Evolutionary conservation across 2,329 filamentous ascomycete genomes (phyloP), one percentile per base, ranked within the genome.

Genomic region (Metarhizium brunneum): DNA sequence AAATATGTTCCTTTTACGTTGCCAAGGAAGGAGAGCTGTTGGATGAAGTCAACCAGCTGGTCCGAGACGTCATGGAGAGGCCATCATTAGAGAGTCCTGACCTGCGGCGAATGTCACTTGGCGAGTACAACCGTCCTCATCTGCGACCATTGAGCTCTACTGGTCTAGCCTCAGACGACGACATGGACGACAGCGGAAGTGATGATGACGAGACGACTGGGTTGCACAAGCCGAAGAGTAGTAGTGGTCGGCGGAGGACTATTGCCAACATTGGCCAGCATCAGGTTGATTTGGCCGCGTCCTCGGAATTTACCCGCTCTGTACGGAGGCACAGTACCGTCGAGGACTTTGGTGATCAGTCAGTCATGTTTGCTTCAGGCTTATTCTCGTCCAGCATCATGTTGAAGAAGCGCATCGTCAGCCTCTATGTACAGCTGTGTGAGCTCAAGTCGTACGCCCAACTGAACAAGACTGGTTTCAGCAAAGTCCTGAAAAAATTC

Each of bases 401-500:
- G 65, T 75, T 99, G 60, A 97, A 97, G 79, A 96, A 96, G 75
- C 85, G 92, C 54, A 87, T 90, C 55, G 84, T 95, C 61, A 85
- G 85, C 67, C 77, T 92, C 58, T 99, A 96, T 67, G 94, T 99
- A 49, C 88, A 90, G 61, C 77, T 97, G 18, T 96, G 92, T 73
- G 94, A 96, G 70, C 82, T 99, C 65, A 95, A 96, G 68, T 97
- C 92, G 2, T 99, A 92, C 66, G 86, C 92, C 55, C 92, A 97
- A 73, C 83, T 99, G 59, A 99, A 99, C 78, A 88, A 88, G 72
- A 99, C 94, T 0, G 94, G 94, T 13, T 99, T 99, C 73, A 84
- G 86, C 65, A 99, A 99, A 73, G 92, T 95, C 0, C 75, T 97
- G 62, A 99, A 99, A 74, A 99, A 99, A 71, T 99, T 94, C 66